Base-by-base conservation (phyloP, 768 basidiomycete species). In the Crepidotus variabilis region DNA sequence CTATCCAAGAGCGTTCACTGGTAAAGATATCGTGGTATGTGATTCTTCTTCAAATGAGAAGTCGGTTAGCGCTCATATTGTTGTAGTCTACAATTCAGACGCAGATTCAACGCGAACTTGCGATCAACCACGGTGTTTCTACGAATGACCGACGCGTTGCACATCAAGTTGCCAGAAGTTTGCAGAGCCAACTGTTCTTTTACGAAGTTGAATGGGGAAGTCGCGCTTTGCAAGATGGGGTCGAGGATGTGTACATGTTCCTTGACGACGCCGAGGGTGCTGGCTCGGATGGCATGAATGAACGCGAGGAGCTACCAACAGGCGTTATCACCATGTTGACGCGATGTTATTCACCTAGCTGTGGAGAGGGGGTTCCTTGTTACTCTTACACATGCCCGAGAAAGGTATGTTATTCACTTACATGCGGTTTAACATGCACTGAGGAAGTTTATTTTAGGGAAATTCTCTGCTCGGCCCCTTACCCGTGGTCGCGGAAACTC, bases 121-220 rank as follows among this genome's bases (percentile, higher is more conserved):
- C 88, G 48, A 80, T 88, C 63, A 84, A 86, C 54, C 88, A 91
- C 58, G 85, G 84, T 10, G 77, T 88, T 34, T 85, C 86, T 2
- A 86, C 85, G 0, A 87, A 81, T 58, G 92, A 95, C 62, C 80
- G 95, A 7, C 82, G 90, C 6, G 86, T 88, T 14, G 92, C 95
- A 3, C 74, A 97, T 24, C 86, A 90, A 67, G 87, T 96, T 35
- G 97, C 94, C 3, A 86, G 93, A 36, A 92, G 90, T 56, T 77
- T 98, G 35, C 94, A 98, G 66, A 87, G 83, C 57, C 93, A 96
- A 67, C 79, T 98, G 4, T 98, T 94, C 78, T 95, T 97, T 71
- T 92, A 93, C 66, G 96, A 98, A 68, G 94, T 98, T 6, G 94
- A 98, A 67, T 96, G 94, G 92, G 92, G 90, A 28, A 85, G 86